These are phyloP conservation scores for Hippophae tibetana DNA, from an alignment of 306 rosid genomes.

Conservation along the genomic window DNA sequence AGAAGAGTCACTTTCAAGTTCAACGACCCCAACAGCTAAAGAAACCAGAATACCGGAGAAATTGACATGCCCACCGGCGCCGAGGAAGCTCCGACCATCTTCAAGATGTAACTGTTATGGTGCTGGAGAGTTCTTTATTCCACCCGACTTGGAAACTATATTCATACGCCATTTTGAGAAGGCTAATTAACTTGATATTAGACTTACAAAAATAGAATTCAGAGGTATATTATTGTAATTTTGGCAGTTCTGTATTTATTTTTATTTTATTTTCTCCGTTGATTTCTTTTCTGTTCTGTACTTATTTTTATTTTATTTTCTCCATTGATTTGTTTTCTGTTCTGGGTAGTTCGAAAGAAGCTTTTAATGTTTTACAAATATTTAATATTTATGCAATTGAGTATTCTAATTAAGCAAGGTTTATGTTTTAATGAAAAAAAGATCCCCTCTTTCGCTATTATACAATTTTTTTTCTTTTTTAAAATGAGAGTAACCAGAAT, in stretches of 20 bases:
- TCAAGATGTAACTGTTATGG: constrained; percentile 35
- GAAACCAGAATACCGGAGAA: constrained; percentile 72
- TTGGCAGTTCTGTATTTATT: constrained; percentile 3
- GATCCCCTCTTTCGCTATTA: constrained; percentile 1
- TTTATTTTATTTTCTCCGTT: background rate
- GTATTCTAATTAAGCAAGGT: constrained; percentile 26
- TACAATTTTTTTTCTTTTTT: no score
- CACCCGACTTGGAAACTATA: constrained; percentile 87
- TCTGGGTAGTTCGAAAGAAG: constrained; percentile 15
- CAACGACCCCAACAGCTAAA: constrained; percentile 74
- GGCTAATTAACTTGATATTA: constrained; percentile 35
- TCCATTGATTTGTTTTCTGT: constrained; percentile 25
- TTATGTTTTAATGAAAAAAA: background rate
- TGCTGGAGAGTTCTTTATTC: constrained; percentile 58
- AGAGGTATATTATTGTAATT: constrained; percentile 23
- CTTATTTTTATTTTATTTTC: background rate
- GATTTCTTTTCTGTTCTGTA: constrained; percentile 1
- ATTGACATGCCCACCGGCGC: constrained; percentile 73
- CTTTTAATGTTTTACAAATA: constrained; percentile 49
- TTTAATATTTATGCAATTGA: constrained; percentile 35
- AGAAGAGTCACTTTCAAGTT: constrained; percentile 27
- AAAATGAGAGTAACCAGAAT: no score
- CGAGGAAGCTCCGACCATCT: constrained; percentile 54
- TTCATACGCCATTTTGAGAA: constrained; percentile 63
- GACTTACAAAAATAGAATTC: constrained; percentile 22